Evolutionary conservation across 2,329 filamentous ascomycete species (phyloP), one percentile per base, ranked within the genome.

Genomic region (Periglandula ipomoeae): DNA sequence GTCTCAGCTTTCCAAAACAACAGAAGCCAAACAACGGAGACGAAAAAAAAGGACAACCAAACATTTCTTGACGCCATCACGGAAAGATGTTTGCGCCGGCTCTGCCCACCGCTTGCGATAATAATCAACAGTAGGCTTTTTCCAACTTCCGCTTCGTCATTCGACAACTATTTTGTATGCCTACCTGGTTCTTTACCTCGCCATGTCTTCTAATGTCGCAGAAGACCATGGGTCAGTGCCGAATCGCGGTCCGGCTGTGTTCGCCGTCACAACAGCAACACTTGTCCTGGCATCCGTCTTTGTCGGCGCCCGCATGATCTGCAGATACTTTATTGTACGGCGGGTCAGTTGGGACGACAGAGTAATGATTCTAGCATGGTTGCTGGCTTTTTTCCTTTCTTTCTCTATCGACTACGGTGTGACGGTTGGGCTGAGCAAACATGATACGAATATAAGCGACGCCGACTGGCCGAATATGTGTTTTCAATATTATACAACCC

Each of bases 341-440:
- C 82, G 77, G 48, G 68, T 89, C 46, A 81, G 76, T 48, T 78
- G 79, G 71, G 89, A 95, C 66, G 90, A 95, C 71, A 85, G 83
- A 65, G 79, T 87, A 58, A 93, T 95, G 65, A 65, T 89, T 10
- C 55, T 87, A 37, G 88, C 89, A 48, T 95, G 89, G 90, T 56
- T 81, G 11, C 63, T 89, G 42, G 78, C 82, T 35, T 78, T 86
- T 54, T 85, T 80, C 32, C 68, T 88, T 35, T 82, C 79, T 19
- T 77, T 85, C 52, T 73, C 81, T 37, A 84, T 89, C 53, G 78
- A 79, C 60, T 75, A 78, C 53, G 84, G 80, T 27, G 76, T 79
- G 5, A 70, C 68, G 35, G 78, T 76, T 52, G 86, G 86, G 3
- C 71, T 89, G 7, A 86, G 86, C n/a, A 73, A 75, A 44, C 78